Conservation (phyloP, 1,139 yeast genomes). For the Scheffersomyces segobiensis region DNA sequence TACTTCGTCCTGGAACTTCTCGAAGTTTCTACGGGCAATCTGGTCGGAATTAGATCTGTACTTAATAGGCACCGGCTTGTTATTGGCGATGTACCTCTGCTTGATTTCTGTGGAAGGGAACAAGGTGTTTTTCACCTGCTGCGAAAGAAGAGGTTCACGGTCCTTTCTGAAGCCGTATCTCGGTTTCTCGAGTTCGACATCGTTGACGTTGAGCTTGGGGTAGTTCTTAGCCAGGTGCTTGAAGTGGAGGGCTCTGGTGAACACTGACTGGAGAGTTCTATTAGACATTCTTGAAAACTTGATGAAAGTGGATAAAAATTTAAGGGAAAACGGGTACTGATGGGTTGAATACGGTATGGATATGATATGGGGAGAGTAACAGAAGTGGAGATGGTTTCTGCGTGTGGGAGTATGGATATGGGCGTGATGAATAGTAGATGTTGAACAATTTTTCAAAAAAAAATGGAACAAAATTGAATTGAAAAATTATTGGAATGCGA, state of each 20-base stretch:
- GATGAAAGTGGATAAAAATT: neutral
- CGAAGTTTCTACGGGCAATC: slow-evolving; percentile 41
- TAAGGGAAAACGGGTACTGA: neutral
- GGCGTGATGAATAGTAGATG: neutral
- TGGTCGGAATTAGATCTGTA: slow-evolving; percentile 34
- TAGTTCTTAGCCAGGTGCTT: slow-evolving; percentile 33
- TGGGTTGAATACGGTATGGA: neutral
- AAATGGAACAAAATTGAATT: neutral
- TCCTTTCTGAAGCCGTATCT: slow-evolving; percentile 40
- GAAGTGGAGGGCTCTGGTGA: slow-evolving; percentile 30
- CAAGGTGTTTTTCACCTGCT: slow-evolving; percentile 39
- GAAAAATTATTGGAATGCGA: neutral
- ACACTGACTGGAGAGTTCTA: neutral
- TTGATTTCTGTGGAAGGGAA: slow-evolving; percentile 43
- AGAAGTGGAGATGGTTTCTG: neutral
- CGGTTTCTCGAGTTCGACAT: slow-evolving; percentile 41
- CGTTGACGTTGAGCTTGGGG: slow-evolving; percentile 42
- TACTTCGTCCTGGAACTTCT: slow-evolving; percentile 54
- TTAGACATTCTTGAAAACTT: slow-evolving; percentile 6
- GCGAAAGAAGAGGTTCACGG: slow-evolving; percentile 43
- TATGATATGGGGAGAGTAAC: neutral
- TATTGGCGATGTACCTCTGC: slow-evolving; percentile 34
- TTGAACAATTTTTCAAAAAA: neutral
- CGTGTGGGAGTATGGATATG: neutral
- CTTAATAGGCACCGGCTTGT: slow-evolving; percentile 47